phyloP scores from a whole-genome alignment of 164 flowering plant genomes.

The Taxillus chinensis region DNA sequence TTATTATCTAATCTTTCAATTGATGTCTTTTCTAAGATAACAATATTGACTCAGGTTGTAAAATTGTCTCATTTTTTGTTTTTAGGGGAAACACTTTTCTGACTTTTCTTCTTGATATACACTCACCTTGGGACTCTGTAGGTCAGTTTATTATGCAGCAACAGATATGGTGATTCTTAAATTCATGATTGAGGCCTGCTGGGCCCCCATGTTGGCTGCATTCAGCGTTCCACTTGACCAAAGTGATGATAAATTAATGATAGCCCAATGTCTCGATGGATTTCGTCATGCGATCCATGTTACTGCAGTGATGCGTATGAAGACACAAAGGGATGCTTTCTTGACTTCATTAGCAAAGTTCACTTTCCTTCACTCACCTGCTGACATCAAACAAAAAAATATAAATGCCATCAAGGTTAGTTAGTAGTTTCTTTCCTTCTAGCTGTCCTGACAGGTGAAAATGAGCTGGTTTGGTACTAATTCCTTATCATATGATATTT shows the following conservation, averaged over 20 bases:
- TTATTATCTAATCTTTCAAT: no score
- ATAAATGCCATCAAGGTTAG: constrained; percentile 84
- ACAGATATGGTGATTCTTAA: constrained; percentile 89
- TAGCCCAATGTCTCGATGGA: constrained; percentile 79
- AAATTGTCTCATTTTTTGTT: background rate
- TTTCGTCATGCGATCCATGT: constrained; percentile 87
- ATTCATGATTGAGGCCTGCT: constrained; percentile 97
- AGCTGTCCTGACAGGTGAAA: no score
- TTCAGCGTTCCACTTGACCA: constrained; percentile 99
- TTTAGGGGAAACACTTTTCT: background rate
- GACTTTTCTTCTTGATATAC: constrained; percentile 10
- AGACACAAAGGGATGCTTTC: constrained; percentile 99
- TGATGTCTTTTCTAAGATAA: no score
- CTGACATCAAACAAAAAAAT: constrained; percentile 95
- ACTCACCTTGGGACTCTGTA: constrained; percentile 28
- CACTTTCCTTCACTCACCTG: constrained; percentile 96
- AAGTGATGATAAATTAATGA: constrained; percentile 82
- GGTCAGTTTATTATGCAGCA: constrained; percentile 99
- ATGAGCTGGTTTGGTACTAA: no score
- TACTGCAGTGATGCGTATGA: constrained; percentile 97
- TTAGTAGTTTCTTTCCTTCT: no score
- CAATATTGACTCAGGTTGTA: constrained; percentile 1
- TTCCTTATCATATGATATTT: no score
- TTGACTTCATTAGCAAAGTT: constrained; percentile 96
- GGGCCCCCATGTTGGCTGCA: constrained; percentile 99